Conservation (phyloP, 2,329 filamentous ascomycete species). For the Talaromyces sp. region DNA sequence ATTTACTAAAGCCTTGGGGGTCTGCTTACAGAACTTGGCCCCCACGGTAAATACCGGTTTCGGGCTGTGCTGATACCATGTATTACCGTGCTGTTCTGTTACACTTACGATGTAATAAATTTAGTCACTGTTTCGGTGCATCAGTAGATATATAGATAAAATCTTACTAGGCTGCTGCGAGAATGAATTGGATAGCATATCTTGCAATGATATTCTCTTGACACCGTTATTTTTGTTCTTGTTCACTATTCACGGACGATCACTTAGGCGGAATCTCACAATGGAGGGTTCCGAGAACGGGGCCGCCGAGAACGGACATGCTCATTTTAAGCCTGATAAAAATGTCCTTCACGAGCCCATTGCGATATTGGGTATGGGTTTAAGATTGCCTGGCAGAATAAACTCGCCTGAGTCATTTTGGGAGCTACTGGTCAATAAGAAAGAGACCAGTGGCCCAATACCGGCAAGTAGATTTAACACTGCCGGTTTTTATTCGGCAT, state of each 20-base stretch:
- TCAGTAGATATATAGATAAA: background rate
- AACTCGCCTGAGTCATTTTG: background rate
- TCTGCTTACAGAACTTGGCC: background rate
- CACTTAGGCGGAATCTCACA: background rate
- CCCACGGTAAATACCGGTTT: background rate
- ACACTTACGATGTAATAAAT: background rate
- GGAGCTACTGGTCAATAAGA: background rate
- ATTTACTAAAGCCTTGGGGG: too few relatives aligned
- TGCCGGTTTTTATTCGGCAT: background rate
- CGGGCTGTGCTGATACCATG: background rate
- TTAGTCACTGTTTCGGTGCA: background rate
- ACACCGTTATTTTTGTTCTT: background rate
- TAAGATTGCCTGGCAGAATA: background rate
- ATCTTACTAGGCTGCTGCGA: background rate
- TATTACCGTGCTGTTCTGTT: background rate
- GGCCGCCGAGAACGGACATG: background rate
- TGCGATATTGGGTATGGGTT: background rate
- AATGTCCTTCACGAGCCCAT: background rate
- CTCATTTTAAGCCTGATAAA: background rate
- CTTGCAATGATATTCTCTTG: background rate
- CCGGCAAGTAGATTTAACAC: background rate
- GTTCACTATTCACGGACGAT: background rate
- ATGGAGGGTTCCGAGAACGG: background rate
- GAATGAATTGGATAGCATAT: background rate
- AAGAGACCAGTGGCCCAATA: background rate